Evolutionary conservation across 73 alveolate genomes (phyloP).

Genomic region (Durusdinium trenchii): DNA sequence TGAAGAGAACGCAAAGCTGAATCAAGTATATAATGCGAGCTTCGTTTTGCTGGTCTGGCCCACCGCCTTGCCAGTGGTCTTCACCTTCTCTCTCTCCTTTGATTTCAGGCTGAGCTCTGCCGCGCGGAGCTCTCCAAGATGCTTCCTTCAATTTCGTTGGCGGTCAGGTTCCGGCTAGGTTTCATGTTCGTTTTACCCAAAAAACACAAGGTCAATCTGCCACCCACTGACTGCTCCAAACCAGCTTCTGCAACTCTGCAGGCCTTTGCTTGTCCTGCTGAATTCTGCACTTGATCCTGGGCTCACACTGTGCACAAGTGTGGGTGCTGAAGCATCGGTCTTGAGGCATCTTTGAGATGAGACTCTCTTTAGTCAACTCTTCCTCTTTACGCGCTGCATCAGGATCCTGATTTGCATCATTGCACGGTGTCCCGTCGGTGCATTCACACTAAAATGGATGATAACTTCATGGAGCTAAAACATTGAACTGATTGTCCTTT

Average conservation of each 20-base stretch:
- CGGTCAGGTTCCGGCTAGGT: not conserved
- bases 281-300: conserved; percentile 58
- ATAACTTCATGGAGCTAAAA: not conserved
- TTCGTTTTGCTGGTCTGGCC: not conserved
- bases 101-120: conserved; percentile 59
- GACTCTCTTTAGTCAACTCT: not conserved
- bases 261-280: conserved; percentile 95
- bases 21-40: too few species aligned
- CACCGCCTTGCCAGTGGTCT: conserved; percentile 85
- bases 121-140: conserved; percentile 64
- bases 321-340: not conserved
- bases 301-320: not conserved
- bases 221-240: conserved; percentile 5
- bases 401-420: not conserved
- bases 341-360: not conserved
- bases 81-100: conserved; percentile 68
- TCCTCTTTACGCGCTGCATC: too few species aligned
- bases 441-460: too few species aligned
- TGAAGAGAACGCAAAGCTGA: not conserved
- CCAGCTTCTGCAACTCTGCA: not conserved
- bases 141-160: conserved; percentile 23
- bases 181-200: not conserved
- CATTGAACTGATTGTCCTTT: not conserved
- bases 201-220: too few species aligned
- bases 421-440: too few species aligned